Evolutionary conservation across 1,139 yeast species (phyloP), one percentile per base, ranked within the genome.

Genomic region (Saccharomyces hybrid): DNA sequence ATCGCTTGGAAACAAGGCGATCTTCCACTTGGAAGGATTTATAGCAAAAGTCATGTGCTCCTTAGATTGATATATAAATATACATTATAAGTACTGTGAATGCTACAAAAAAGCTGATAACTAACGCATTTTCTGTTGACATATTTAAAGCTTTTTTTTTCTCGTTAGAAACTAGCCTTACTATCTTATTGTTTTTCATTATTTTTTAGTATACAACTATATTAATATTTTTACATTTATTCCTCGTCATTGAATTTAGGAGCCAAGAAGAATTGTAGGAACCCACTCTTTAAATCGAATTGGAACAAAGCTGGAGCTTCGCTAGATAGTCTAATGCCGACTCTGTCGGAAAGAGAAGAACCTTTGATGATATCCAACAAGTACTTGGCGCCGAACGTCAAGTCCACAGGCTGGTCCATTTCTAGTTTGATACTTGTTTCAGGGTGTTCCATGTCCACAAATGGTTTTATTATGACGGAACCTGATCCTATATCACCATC

Each of bases 241-340:
- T 88, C 95, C 58, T 88, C 96, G 64, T 88, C 97, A 62, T 87
- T 96, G 70, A 90, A 89, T 79, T 93, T 93, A 57, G 99, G 99
- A 64, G 99, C 99, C 74, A 93, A 81, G 81, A 88, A 93, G 81
- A 88, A 93, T 73, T 97, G 86, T 72, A 93, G 78, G 74, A 88
- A 88, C 52, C 99, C 99, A 70, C 95, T 88, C 61, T 91, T 88
- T 71, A 93, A 79, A 73, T 86, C 87, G 76, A 86, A 93, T 75
- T 91, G 98, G 68, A 93, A 89, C 70, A 90, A 78, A 48, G 97
- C 96, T 31, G 99, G 99, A 23, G 95, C 84, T 71, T 88, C 90
- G 67, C 88, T 93, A 42, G 96, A 88, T 70, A 93, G 80, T 73
- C 88, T 87, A 62, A 93, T 80, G 52, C 95, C 86, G 60, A 93